Conservation (phyloP, 352 stramenopile genomes). For the Phytophthora uliginosa region DNA sequence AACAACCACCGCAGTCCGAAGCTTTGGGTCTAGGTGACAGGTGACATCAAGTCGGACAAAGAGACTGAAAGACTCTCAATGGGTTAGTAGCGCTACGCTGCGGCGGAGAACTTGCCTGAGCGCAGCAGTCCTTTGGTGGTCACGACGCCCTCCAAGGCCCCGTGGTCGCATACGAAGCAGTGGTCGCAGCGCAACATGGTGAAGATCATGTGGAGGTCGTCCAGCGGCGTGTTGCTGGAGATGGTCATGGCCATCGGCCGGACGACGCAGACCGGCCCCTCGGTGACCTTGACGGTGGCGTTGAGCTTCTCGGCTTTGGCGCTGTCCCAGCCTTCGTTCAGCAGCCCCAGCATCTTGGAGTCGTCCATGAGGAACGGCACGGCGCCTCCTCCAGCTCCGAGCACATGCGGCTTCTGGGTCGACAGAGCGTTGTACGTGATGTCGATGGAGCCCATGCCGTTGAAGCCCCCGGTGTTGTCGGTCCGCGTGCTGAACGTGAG, state of each 20-base stretch:
- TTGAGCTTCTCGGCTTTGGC: conserved; percentile 71
- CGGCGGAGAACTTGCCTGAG: conserved; percentile 43
- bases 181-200: conserved; percentile 92
- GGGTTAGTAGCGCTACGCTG: conserved; percentile 7
- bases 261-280: conserved; percentile 68
- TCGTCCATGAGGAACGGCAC: conserved; percentile 90
- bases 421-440: conserved; percentile 77
- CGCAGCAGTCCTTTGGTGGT: conserved; percentile 81
- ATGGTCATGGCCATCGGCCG: conserved; percentile 87
- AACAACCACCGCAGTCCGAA: not conserved
- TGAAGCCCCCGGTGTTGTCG: conserved; percentile 64
- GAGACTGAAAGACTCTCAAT: not conserved
- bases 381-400: conserved; percentile 22
- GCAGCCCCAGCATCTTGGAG: conserved; percentile 77
- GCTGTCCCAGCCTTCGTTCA: conserved; percentile 78
- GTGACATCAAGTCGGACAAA: not conserved
- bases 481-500: conserved; percentile 46
- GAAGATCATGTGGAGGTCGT: conserved; percentile 93
- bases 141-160: conserved; percentile 84
- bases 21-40: not conserved
- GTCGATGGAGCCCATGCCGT: conserved; percentile 70
- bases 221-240: conserved; percentile 80
- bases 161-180: conserved; percentile 90
- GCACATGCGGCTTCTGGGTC: conserved; percentile 26
- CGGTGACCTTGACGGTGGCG: conserved; percentile 74